Evolutionary conservation across 1,284 basidiomycete species (phyloP).

Genomic region (Sporisorium scitamineum): DNA sequence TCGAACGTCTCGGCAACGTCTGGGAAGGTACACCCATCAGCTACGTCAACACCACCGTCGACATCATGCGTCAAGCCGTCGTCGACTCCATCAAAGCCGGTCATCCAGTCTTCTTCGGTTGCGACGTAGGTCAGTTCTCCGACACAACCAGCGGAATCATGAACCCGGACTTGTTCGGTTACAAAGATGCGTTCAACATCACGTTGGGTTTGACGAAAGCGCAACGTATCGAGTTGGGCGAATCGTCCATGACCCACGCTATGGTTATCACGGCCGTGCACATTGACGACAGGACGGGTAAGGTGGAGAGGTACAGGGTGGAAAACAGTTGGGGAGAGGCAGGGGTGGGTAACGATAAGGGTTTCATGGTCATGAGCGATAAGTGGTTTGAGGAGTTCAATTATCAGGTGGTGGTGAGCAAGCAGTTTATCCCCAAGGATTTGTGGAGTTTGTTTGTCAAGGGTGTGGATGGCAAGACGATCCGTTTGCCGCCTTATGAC

Average conservation of each 20-base stretch:
- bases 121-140: constrained; percentile 82
- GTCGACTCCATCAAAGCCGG: constrained; percentile 82
- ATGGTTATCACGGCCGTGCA: constrained; percentile 70
- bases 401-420: constrained; percentile 59
- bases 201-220: constrained; percentile 80
- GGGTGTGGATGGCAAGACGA: constrained; percentile 50
- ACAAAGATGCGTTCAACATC: constrained; percentile 75
- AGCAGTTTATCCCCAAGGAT: constrained; percentile 48
- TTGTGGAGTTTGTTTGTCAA: constrained; percentile 49
- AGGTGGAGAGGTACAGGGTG: constrained; percentile 87
- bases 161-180: constrained; percentile 84
- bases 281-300: constrained; percentile 72
- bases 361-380: constrained; percentile 83
- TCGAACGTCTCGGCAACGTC: constrained; percentile 90
- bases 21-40: constrained; percentile 85
- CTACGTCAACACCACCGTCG: constrained; percentile 86
- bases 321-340: constrained; percentile 91
- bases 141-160: constrained; percentile 77
- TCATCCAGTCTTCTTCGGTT: constrained; percentile 93
- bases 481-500: constrained; percentile 70
- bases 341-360: constrained; percentile 79
- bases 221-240: constrained; percentile 82
- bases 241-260: constrained; percentile 90
- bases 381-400: constrained; percentile 85
- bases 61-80: constrained; percentile 80